Percentiles rank a stretch among this genome's conserved stretches.
These are phyloP conservation scores for Hyaloscypha hepaticicola DNA, from an alignment of 495 filamentous ascomycete species.

Conservation along the genomic window DNA sequence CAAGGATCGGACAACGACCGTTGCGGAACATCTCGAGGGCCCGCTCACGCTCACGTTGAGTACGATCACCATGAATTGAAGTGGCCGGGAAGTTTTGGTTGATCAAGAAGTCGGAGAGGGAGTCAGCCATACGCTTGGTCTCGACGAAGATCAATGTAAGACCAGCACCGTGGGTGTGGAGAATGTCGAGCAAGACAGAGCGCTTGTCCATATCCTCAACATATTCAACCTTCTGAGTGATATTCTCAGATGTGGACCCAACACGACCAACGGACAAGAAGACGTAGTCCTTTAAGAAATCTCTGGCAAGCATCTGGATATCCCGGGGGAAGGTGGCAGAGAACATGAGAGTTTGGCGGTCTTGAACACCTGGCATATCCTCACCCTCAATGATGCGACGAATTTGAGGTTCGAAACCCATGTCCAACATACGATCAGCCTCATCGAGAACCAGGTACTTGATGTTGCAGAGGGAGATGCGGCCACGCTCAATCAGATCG, in stretches of 20 bases:
- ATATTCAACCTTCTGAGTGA: conserved; percentile 97
- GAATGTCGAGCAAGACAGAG: conserved; percentile 92
- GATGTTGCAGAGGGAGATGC: conserved; percentile 94
- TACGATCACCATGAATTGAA: conserved; percentile 96
- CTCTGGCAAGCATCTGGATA: conserved; percentile 97
- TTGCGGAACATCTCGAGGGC: conserved; percentile 97
- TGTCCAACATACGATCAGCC: conserved; percentile 99
- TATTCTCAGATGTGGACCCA: conserved; percentile 99
- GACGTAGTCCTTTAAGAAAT: conserved; percentile 97
- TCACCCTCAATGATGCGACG: conserved; percentile 96
- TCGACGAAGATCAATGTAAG: conserved; percentile 98
- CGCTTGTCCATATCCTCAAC: conserved; percentile 98
- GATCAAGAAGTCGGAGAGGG: conserved; percentile 94
- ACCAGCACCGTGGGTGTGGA: conserved; percentile 89
- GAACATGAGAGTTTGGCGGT: conserved; percentile 98
- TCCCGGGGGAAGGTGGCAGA: conserved; percentile 98
- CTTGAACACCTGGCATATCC: conserved; percentile 86
- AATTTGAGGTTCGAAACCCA: conserved; percentile 99
- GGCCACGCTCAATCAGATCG: conserved; percentile 96
- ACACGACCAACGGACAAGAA: conserved; percentile 99
- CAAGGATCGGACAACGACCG: conserved; percentile 90
- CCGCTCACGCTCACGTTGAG: conserved; percentile 97
- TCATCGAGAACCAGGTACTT: conserved; percentile 99
- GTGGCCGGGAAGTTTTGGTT: conserved; percentile 99
- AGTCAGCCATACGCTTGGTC: conserved; percentile 99